Evolutionary conservation across 306 rosid species (phyloP).

Genomic region (Quillaja saponaria): DNA sequence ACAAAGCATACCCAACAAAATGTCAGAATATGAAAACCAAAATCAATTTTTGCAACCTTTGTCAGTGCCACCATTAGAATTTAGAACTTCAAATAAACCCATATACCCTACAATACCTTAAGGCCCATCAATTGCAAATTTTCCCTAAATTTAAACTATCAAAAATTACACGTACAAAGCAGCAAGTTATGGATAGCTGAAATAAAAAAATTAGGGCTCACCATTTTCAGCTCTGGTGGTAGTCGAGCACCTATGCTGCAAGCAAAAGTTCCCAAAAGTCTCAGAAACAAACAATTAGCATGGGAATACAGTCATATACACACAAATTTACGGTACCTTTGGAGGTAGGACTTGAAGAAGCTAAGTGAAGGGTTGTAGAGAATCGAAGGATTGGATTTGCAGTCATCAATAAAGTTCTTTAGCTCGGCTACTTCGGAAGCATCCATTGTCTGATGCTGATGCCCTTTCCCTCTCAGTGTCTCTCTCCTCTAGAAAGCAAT

Average conservation of each 20-base stretch:
- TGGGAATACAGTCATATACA: too few relatives aligned
- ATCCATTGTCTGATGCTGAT: slow-evolving; percentile 41
- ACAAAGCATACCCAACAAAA: too few relatives aligned
- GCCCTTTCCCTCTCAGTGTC: slow-evolving; percentile 2
- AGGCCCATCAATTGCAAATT: background rate
- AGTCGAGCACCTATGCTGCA: slow-evolving; percentile 73
- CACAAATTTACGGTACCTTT: slow-evolving; percentile 34
- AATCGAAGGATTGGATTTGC: slow-evolving; percentile 71
- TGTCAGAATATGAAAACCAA: too few relatives aligned
- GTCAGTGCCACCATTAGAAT: too few relatives aligned
- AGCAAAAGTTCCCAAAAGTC: slow-evolving; percentile 12
- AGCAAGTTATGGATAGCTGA: background rate
- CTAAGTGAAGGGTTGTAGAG: slow-evolving; percentile 62
- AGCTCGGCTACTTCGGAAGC: slow-evolving; percentile 42
- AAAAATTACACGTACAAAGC: background rate
- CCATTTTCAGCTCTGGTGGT: slow-evolving; percentile 55
- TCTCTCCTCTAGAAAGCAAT: background rate
- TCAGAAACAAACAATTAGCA: background rate
- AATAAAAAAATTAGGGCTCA: slow-evolving; percentile 4
- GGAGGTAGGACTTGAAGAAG: slow-evolving; percentile 84
- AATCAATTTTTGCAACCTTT: too few relatives aligned
- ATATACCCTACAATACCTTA: too few relatives aligned
- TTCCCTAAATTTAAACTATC: background rate
- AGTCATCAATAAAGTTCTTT: slow-evolving; percentile 49
- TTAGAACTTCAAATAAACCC: too few relatives aligned